A percentile compares a stretch with the other conserved stretches of the same genome.
phyloP scores from a whole-genome alignment of 345 rosid species.

The Rhodamnia rubescens region DNA sequence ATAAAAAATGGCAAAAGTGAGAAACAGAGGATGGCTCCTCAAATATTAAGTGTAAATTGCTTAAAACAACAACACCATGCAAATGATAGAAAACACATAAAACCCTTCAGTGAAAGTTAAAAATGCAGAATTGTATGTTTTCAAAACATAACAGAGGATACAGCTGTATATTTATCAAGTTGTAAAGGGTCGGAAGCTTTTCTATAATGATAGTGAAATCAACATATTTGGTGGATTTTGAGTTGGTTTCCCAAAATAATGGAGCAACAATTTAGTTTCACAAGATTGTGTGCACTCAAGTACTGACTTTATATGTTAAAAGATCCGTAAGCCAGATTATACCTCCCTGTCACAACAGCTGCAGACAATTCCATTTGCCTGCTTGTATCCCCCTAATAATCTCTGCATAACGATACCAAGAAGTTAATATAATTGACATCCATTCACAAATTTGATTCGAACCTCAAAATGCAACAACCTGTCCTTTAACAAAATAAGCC shows the following conservation, averaged over 20 bases:
- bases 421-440: neutral
- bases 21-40: neutral
- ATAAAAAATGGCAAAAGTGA: neutral
- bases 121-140: neutral
- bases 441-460: neutral
- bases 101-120: neutral
- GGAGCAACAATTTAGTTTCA: neutral
- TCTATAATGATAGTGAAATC: neutral
- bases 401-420: constrained; percentile 25
- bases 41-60: neutral
- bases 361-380: constrained; percentile 80
- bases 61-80: neutral
- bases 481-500: constrained; percentile 78
- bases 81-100: neutral
- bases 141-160: neutral
- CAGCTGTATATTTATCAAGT: neutral
- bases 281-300: neutral
- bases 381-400: constrained; percentile 69
- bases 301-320: neutral
- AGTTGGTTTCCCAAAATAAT: neutral
- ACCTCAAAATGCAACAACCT: constrained; percentile 28
- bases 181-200: neutral
- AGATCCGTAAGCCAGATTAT: neutral
- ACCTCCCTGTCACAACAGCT: constrained; percentile 83
- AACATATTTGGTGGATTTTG: neutral